Conservation (phyloP, 2,329 filamentous ascomycete genomes). For the Taxawa tesnikishii region DNA sequence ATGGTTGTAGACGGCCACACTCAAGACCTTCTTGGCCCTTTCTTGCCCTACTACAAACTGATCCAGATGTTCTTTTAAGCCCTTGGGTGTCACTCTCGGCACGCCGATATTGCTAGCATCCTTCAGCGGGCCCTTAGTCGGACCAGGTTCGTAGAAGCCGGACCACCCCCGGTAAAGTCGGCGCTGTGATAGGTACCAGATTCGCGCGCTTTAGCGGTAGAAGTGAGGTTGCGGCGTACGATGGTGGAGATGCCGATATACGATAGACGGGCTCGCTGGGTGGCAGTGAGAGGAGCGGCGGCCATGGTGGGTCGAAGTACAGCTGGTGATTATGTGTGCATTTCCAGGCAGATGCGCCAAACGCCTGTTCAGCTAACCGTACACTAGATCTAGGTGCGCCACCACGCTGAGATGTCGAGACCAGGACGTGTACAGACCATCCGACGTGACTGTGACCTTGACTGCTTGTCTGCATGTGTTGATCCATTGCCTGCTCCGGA, state of each 20-base stretch:
- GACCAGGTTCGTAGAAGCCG: constrained; percentile 50
- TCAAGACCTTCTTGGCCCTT: constrained; percentile 84
- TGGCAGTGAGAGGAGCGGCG: constrained; percentile 17
- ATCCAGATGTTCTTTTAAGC: constrained; percentile 80
- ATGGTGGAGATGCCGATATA: constrained; percentile 25
- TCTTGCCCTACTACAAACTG: constrained; percentile 96
- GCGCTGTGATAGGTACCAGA: constrained; percentile 14
- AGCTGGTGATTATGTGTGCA: too few species aligned
- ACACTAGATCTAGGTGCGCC: too few species aligned
- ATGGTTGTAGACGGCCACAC: constrained; percentile 90
- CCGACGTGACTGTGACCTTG: too few species aligned
- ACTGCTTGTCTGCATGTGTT: too few species aligned
- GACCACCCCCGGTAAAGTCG: constrained; percentile 53
- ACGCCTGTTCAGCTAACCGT: too few species aligned
- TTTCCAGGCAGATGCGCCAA: too few species aligned
- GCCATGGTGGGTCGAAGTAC: constrained; percentile 10
- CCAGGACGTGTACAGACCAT: too few species aligned
- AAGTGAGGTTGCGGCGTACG: constrained; percentile 10
- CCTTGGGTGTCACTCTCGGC: constrained; percentile 47
- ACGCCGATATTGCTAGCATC: constrained; percentile 45
- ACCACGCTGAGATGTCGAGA: too few species aligned
- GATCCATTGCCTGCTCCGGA: too few species aligned
- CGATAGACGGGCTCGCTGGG: constrained; percentile 26
- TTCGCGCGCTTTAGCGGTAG: constrained; percentile 3
- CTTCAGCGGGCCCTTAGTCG: constrained; percentile 51